Evolutionary conservation across 2,329 filamentous ascomycete species (phyloP).

Genomic region (Coniella lustricola): DNA sequence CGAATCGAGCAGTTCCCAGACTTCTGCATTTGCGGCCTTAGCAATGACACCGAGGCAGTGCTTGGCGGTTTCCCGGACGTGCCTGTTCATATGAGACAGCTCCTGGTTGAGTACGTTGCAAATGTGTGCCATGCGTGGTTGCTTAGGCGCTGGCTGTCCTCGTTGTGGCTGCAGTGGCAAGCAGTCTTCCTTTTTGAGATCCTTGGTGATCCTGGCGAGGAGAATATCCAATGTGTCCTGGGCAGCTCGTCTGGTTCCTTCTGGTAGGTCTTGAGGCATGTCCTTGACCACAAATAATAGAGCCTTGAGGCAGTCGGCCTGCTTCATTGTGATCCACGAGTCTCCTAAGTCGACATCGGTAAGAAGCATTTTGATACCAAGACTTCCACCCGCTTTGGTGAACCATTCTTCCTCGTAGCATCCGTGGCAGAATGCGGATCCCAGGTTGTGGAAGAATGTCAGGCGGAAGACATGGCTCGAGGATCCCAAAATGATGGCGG

Average conservation of each 20-base stretch:
- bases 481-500: conserved; percentile 71
- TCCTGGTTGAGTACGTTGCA: conserved; percentile 83
- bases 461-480: conserved; percentile 65
- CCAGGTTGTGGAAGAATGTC: conserved; percentile 77
- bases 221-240: conserved; percentile 78
- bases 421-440: conserved; percentile 81
- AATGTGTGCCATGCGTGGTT: conserved; percentile 62
- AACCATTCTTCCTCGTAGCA: conserved; percentile 99
- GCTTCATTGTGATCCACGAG: conserved; percentile 71
- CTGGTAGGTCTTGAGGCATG: conserved; percentile 88
- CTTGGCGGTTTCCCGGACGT: conserved; percentile 83
- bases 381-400: conserved; percentile 84
- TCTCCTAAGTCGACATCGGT: conserved; percentile 81
- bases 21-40: conserved; percentile 66
- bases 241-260: conserved; percentile 76
- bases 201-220: conserved; percentile 70
- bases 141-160: conserved; percentile 40
- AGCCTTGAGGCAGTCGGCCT: conserved; percentile 83
- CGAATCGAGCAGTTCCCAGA: conserved; percentile 82
- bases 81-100: conserved; percentile 89
- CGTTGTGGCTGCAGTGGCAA: conserved; percentile 31
- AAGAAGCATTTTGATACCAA: conserved; percentile 83
- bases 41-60: conserved; percentile 75
- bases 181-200: conserved; percentile 72
- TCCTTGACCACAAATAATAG: conserved; percentile 97